A percentile compares a stretch with the other conserved stretches of the same genome.
Conservation (phyloP, 2,329 filamentous ascomycete species). For the Fusarium penzigii region DNA sequence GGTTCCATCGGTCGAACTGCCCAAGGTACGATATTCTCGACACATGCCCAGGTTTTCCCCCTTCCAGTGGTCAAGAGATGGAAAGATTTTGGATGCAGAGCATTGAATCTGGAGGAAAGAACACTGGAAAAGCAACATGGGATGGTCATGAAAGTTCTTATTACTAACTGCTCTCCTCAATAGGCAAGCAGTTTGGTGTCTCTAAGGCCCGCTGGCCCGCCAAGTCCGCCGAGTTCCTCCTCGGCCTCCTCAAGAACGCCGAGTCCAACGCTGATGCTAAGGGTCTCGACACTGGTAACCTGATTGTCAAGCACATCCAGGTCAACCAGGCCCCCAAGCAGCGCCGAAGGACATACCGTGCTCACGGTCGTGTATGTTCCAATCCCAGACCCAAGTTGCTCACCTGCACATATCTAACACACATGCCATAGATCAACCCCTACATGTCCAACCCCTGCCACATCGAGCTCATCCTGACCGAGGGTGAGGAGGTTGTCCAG, state of each 20-base stretch:
- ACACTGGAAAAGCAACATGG: constrained; percentile 1
- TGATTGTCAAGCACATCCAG: constrained; percentile 99
- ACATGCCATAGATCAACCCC: constrained; percentile 83
- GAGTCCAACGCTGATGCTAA: constrained; percentile 97
- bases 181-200: constrained; percentile 99
- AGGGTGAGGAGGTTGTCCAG: constrained; percentile 93
- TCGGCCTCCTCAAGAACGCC: constrained; percentile 95
- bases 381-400: constrained; percentile 3
- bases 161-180: constrained; percentile 13
- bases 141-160: constrained; percentile 29
- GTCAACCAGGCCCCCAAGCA: constrained; percentile 99
- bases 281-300: constrained; percentile 94
- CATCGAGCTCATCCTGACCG: constrained; percentile 99
- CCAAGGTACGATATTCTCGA: constrained; percentile 75
- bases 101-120: constrained; percentile 1
- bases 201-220: constrained; percentile 97
- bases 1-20: constrained; percentile 93
- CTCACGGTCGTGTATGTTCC: constrained; percentile 94
- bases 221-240: constrained; percentile 98
- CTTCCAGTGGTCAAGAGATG: constrained; percentile 9
- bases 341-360: constrained; percentile 98
- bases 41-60: background rate
- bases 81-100: constrained; percentile 1
- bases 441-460: constrained; percentile 99
- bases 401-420: background rate